Percentiles rank a stretch among this genome's conserved stretches.
Conservation (phyloP, 2,329 filamentous ascomycete species). For the Trematosphaeria pertusa region DNA sequence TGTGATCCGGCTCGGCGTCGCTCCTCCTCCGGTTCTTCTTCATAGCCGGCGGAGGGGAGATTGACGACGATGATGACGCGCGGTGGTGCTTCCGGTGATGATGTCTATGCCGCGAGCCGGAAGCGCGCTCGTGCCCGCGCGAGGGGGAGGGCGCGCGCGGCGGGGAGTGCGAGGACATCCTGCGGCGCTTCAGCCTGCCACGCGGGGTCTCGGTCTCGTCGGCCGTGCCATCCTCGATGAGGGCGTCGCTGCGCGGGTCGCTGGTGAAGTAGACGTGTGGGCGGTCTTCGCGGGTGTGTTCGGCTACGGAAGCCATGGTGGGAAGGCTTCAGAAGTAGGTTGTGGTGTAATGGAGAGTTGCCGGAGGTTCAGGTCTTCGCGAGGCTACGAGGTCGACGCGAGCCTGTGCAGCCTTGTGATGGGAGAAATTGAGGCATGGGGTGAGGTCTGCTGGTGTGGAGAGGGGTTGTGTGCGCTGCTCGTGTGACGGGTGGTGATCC, state of each 20-base stretch:
- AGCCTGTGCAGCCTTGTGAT: neutral
- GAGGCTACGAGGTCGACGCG: too few relatives aligned
- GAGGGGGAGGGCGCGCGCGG: slow-evolving; percentile 38
- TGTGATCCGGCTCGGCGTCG: slow-evolving; percentile 46
- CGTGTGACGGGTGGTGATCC: slow-evolving; percentile 2
- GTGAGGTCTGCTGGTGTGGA: neutral
- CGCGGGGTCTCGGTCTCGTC: slow-evolving; percentile 11
- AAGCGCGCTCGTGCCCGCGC: slow-evolving; percentile 42
- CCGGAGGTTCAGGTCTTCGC: too few relatives aligned
- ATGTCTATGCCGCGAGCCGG: slow-evolving; percentile 37
- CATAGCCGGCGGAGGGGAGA: slow-evolving; percentile 30
- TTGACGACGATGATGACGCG: slow-evolving; percentile 30
- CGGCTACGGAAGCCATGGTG: neutral
- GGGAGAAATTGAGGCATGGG: slow-evolving; percentile 2
- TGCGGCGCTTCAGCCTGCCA: slow-evolving; percentile 42
- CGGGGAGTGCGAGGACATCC: slow-evolving; percentile 39
- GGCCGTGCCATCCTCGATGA: neutral
- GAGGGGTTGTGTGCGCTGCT: neutral
- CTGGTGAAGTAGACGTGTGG: neutral
- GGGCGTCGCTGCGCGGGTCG: neutral
- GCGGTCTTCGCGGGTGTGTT: too few relatives aligned
- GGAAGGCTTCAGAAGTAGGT: neutral
- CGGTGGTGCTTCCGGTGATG: slow-evolving; percentile 43
- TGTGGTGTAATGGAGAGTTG: neutral
- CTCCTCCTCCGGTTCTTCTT: slow-evolving; percentile 41